Evolutionary conservation across 2,329 filamentous ascomycete genomes (phyloP).

Genomic region (Pseudopithomyces maydicus): DNA sequence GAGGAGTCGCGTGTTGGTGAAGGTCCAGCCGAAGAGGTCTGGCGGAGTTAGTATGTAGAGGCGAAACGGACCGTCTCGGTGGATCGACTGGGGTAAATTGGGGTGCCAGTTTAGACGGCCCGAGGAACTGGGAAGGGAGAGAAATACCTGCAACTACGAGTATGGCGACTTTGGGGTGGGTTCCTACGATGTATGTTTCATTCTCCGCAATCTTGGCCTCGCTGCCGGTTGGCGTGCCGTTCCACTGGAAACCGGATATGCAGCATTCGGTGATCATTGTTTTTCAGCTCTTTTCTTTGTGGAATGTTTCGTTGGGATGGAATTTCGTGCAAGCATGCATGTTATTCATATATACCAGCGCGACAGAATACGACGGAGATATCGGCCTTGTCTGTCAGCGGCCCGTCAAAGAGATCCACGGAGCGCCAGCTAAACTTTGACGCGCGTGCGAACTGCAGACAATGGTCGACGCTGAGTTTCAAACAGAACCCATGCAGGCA

Average conservation of each 20-base stretch:
- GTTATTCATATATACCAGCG: not conserved
- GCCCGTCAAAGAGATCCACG: not conserved
- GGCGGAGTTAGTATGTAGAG: slow-evolving; percentile 21
- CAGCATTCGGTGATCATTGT: slow-evolving; percentile 22
- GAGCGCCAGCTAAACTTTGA: not conserved
- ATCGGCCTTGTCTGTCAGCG: not conserved
- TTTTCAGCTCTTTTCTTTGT: not conserved
- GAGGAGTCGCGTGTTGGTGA: slow-evolving; percentile 49
- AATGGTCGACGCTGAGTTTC: not conserved
- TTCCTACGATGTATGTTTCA: slow-evolving; percentile 47
- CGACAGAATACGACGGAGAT: not conserved
- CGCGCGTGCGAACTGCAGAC: not conserved
- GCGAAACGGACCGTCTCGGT: slow-evolving; percentile 18
- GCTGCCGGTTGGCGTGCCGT: slow-evolving; percentile 41
- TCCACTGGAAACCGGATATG: slow-evolving; percentile 38
- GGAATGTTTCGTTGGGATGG: not conserved
- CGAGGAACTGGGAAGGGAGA: not conserved
- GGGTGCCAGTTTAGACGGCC: not conserved
- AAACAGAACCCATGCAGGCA: too few species aligned
- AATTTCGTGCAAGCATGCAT: not conserved
- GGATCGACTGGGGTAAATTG: slow-evolving; percentile 1
- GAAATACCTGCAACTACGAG: slow-evolving; percentile 28
- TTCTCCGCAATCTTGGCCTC: slow-evolving; percentile 37
- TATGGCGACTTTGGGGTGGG: slow-evolving; percentile 45
- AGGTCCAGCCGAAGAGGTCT: slow-evolving; percentile 51